These are phyloP conservation scores for Phytopythium chamaehyphon DNA, from an alignment of 352 stramenopile genomes.

Conservation along the genomic window DNA sequence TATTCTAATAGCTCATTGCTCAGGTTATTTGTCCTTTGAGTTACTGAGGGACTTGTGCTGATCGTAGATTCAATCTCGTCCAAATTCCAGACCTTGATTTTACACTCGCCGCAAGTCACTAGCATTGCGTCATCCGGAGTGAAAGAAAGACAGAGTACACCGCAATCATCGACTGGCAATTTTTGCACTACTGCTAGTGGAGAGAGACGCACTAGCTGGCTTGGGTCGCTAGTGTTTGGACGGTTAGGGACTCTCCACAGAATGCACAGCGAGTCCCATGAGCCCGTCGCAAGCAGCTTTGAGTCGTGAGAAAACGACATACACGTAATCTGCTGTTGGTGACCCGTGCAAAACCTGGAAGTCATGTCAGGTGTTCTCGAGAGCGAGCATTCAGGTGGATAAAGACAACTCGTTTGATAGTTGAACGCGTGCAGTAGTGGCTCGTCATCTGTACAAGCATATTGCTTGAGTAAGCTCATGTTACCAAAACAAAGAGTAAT, in stretches of 20 bases:
- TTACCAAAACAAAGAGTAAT: neutral
- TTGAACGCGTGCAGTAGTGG: conserved; percentile 14
- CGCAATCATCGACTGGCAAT: conserved; percentile 38
- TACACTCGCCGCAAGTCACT: conserved; percentile 33
- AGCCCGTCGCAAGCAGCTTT: conserved; percentile 36
- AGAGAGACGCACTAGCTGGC: neutral
- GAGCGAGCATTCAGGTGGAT: neutral
- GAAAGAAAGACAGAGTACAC: conserved; percentile 26
- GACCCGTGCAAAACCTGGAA: conserved; percentile 16
- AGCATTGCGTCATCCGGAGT: conserved; percentile 33
- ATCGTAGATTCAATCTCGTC: neutral
- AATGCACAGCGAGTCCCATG: conserved; percentile 62
- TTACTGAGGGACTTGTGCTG: neutral
- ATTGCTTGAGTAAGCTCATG: neutral
- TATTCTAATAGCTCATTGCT: conserved; percentile 20
- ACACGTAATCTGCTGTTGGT: conserved; percentile 53
- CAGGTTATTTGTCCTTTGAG: neutral
- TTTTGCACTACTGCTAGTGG: conserved; percentile 26
- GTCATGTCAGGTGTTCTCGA: conserved; percentile 12
- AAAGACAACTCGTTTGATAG: conserved; percentile 4
- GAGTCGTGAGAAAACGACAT: conserved; percentile 38
- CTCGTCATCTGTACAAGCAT: conserved; percentile 16
- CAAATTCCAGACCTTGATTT: conserved; percentile 49
- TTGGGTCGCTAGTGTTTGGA: neutral
- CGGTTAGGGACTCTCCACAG: conserved; percentile 30